Base-by-base conservation (phyloP, 495 filamentous ascomycete genomes). In the Podospora comata region DNA sequence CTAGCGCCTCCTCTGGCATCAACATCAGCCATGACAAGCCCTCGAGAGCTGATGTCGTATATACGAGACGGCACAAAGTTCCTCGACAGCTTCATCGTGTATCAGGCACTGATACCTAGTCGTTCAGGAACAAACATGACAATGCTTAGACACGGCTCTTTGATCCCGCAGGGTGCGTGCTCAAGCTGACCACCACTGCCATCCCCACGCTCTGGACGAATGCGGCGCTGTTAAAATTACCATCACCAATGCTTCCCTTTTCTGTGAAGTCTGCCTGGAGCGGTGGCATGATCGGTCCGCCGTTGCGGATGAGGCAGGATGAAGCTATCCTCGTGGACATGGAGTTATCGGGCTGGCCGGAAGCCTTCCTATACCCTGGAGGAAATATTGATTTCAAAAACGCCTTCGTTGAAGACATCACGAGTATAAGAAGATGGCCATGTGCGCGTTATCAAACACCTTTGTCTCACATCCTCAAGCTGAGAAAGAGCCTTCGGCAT, bases 191-290 rank as follows among this genome's bases (percentile, higher is more conserved):
- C 55, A 58, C 55, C 55, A 58, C 23, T 19, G 11, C 23, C 55
- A 48, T 48, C 39, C 39, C 39, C 39, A 48, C 39, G 39, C 39
- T 48, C 39, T 13, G 39, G 39, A 48, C 39, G 39, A 19, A 23
- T 58, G 55, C 55, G 55, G 55, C 55, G 23, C 13, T 58, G 55
- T 58, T 58, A 58, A 58, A 58, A 58, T 58, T 58, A 58, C 55
- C 55, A 58, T 58, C 13, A 5, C 55, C n/a, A 58, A 58, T 58
- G 55, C 55, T 58, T 58, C 55, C 55, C 55, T 20, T 20, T 19
- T 58, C 55, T 20, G 55, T 19, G n/a, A 58, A 58, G 55, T 58
- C 55, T 58, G 55, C 19, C 55, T 26, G 39, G 39, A 3, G 39
- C 0, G 39, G 39, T 48, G 39, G 39, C 7, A 48, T 16, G 39